phyloP scores from a whole-genome alignment of 164 flowering plant species.

The Litsea cubeba region DNA sequence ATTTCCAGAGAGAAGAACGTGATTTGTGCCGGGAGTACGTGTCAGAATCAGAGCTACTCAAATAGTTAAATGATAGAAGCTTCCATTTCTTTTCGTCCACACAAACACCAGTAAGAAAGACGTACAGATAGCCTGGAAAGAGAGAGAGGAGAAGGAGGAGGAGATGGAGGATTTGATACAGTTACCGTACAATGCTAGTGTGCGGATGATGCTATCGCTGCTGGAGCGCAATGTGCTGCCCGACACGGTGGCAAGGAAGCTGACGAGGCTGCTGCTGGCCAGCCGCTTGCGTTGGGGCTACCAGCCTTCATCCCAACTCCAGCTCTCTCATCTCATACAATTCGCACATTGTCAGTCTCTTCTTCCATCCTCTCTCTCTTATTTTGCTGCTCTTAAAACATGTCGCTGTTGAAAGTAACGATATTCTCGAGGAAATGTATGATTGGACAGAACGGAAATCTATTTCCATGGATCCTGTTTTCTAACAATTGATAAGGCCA shows the following conservation, averaged over 20 bases:
- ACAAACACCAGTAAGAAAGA: not conserved
- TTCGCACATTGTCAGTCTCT: slow-evolving; percentile 54
- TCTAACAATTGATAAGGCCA: no score
- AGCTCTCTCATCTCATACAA: slow-evolving; percentile 57
- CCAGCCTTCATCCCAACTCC: slow-evolving; percentile 55
- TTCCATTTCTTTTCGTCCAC: not conserved
- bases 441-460: no score
- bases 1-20: no score
- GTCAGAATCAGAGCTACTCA: no score
- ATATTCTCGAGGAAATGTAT: no score
- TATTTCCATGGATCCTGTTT: no score
- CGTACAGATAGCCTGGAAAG: not conserved
- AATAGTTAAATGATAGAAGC: not conserved
- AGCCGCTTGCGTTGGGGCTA: slow-evolving; percentile 72
- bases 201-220: slow-evolving; percentile 44
- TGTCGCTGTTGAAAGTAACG: no score
- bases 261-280: slow-evolving; percentile 65
- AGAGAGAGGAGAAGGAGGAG: not conserved
- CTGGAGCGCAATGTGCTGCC: slow-evolving; percentile 76
- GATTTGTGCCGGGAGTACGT: no score
- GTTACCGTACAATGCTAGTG: slow-evolving; percentile 62
- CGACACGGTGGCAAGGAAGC: slow-evolving; percentile 62
- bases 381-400: no score
- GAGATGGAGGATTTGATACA: slow-evolving; percentile 46
- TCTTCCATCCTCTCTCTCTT: not conserved